Base-by-base conservation (phyloP, 805 yeast genomes). In the Metschnikowia drakensbergensis region DNA sequence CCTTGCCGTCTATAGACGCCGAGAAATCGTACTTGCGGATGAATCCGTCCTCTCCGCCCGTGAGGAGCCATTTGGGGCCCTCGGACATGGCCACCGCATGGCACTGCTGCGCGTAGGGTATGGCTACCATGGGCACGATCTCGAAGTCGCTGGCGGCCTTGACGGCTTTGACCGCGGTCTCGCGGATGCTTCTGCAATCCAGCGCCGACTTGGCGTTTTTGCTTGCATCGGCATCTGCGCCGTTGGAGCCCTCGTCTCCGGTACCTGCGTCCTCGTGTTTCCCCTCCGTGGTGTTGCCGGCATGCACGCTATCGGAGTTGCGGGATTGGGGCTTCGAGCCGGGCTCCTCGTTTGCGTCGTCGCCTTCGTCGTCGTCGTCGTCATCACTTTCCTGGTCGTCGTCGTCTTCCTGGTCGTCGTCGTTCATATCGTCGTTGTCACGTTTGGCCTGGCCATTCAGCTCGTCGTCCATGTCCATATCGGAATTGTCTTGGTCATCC, bases 41-140 rank as follows among this genome's bases (percentile, higher is more conserved):
- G 58, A 83, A 88, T 4, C 99, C 99, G 65, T 94, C 99, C 55
- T 86, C 92, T 7, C 98, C 98, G 22, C 99, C 99, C 0, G 96
- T 84, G 58, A 91, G 85, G 35, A 94, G 72, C 85, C 90, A 91
- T 60, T 83, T 84, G 37, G 90, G 84, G 5, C 95, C 96, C 58
- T 79, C 81, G 1, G 96, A 80, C 40, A 89, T 71, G 1, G 91
- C 84, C 32, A 92, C 57, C 2, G 94, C 78, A 65, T 89, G 89
- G 30, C 94, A 84, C 27, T 86, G 83, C 1, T 88, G 69, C 1
- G 88, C 76, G 58, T 88, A 89, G 1, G 96, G 92, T 8, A 91
- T 83, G 1, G 97, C 97, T 22, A 86, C 95, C 8, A 86, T 79
- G 0, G 99, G 98, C 34, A 80, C 74, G 2, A 92, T 81, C 49